Percentiles rank a stretch among this genome's conserved stretches.
Evolutionary conservation across 106 monocot genomes (phyloP).

Genomic region (Dioscorea dumetorum): DNA sequence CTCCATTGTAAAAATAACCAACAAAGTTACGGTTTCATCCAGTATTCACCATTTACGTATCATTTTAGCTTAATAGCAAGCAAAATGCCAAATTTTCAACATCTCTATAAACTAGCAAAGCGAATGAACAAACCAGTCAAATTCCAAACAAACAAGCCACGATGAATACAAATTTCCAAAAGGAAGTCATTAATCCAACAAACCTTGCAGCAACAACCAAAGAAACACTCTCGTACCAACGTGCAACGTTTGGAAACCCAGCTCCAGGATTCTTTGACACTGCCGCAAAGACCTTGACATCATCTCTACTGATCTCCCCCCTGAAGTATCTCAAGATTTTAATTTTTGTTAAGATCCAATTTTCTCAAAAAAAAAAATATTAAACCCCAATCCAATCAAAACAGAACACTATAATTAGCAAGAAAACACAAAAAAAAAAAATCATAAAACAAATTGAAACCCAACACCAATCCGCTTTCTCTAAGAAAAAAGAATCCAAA

Average conservation of each 20-base stretch:
- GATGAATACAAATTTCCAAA: background rate
- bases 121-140: too few species aligned
- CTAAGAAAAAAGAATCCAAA: too few species aligned
- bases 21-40: too few species aligned
- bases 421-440: too few species aligned
- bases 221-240: slow-evolving; percentile 62
- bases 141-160: background rate
- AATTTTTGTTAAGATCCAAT: too few species aligned
- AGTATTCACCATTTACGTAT: too few species aligned
- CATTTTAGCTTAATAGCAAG: too few species aligned
- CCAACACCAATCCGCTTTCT: too few species aligned
- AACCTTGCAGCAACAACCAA: slow-evolving; percentile 60
- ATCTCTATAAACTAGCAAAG: too few species aligned
- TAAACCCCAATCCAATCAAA: background rate
- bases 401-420: background rate
- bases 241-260: slow-evolving; percentile 31
- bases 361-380: background rate
- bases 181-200: slow-evolving; percentile 4
- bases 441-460: too few species aligned
- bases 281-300: slow-evolving; percentile 57
- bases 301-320: slow-evolving; percentile 48
- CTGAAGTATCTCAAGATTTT: slow-evolving; percentile 16
- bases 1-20: too few species aligned
- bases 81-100: too few species aligned
- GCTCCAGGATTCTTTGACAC: slow-evolving; percentile 40